Base-by-base conservation (phyloP, 2,329 filamentous ascomycete genomes). In the Verticillium isaacii region DNA sequence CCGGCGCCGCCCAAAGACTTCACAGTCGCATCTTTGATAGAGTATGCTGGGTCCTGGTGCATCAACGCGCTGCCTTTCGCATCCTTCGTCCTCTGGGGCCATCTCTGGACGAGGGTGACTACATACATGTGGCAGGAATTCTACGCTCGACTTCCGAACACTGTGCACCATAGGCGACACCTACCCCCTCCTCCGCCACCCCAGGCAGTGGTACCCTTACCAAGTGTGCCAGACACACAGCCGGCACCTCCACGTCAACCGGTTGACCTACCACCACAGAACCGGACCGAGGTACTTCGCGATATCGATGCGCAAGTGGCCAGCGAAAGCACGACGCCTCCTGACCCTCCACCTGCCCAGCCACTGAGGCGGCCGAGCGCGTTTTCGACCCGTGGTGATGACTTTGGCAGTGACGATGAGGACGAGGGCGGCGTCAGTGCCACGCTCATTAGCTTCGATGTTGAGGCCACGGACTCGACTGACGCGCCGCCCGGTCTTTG, bases 391-490 rank as follows among this genome's bases (percentile, higher is more conserved):
- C 71, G 80, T n/a, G 80, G 75, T 15, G 80, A 82, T 61, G 83
- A 85, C 50, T 84, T 82, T 62, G 80, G 75, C 12, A 83, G 78
- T 14, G 85, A 86, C 56, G 84, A 86, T 60, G 83, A 85, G 57
- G 84, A 84, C 17, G 75, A 81, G 15, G 84, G 85, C 57, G 77
- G 80, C 57, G 74, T 86, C 29, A 84, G 80, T 60, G 80, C 83
- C 1, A 85, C 84, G 0, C 72, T 87, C 5, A 86, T 87, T 59
- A 86, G 82, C 65, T 86, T 87, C 61, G 85, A 87, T 61, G 83
- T 87, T 32, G 85, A 87, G 64, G 81, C 84, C 0, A 81, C 79
- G 3, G 84, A 86, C 56, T 75, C 82, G 0, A 78, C 76, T 3
- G 81, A 84, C 57, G 76, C 78, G 2, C 80, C 80, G 1, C 74